Conservation (phyloP, 257 asterid species). For the Ligustrum vulgare region DNA sequence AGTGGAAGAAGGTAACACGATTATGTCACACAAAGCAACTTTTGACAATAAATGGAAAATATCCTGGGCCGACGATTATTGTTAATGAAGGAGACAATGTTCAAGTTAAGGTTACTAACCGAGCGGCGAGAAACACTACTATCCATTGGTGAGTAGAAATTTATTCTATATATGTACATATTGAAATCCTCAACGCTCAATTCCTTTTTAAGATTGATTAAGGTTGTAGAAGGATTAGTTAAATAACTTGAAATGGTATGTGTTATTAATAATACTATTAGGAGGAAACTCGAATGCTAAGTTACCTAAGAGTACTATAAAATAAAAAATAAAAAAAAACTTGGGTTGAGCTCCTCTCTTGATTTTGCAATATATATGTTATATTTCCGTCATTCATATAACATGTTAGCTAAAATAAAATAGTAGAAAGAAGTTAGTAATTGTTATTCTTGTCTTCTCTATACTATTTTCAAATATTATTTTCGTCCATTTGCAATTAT, state of each 20-base stretch:
- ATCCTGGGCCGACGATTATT: conserved; percentile 72
- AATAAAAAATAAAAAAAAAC: too few relatives aligned
- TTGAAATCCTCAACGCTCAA: background rate
- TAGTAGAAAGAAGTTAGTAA: too few relatives aligned
- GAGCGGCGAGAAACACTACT: conserved; percentile 58
- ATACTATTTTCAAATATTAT: background rate
- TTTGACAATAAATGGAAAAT: conserved; percentile 62
- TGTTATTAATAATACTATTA: too few relatives aligned
- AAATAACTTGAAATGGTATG: too few relatives aligned
- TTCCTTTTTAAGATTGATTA: background rate
- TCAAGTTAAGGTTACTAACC: conserved; percentile 55
- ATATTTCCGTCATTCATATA: background rate
- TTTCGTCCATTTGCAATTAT: background rate
- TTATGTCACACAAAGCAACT: conserved; percentile 54
- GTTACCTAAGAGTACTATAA: too few relatives aligned
- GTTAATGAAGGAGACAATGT: conserved; percentile 77
- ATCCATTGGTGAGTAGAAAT: conserved; percentile 58
- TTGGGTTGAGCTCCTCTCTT: too few relatives aligned
- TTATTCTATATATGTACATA: background rate
- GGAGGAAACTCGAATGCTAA: too few relatives aligned
- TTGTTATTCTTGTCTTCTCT: background rate
- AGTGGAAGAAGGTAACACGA: conserved; percentile 60
- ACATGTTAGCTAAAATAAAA: too few relatives aligned
- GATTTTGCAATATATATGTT: too few relatives aligned
- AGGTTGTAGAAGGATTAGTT: too few relatives aligned